Percentiles rank a stretch among this genome's conserved stretches.
Evolutionary conservation across 2,329 filamentous ascomycete species (phyloP).

Genomic region (Aschersonia sp.): DNA sequence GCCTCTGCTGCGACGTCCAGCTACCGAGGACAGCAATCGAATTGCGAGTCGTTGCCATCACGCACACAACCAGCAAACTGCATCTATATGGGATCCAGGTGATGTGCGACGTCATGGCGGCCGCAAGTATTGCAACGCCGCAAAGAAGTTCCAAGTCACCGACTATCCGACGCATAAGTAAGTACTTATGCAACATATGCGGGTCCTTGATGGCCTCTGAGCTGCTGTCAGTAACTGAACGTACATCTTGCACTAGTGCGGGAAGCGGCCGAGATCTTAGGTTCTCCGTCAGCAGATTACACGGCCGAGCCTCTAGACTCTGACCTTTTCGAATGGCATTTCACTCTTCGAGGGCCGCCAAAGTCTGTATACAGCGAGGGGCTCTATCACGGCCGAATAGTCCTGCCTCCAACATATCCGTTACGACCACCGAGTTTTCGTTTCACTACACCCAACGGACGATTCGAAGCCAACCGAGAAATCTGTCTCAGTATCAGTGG

Average conservation of each 20-base stretch:
- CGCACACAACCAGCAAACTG: no score
- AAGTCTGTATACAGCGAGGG: slow-evolving; percentile 65
- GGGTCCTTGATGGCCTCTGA: background rate
- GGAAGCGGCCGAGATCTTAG: slow-evolving; percentile 78
- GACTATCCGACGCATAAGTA: slow-evolving; percentile 73
- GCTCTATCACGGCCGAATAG: slow-evolving; percentile 90
- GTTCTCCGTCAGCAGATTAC: slow-evolving; percentile 71
- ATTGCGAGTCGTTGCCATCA: no score
- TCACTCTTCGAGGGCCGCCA: slow-evolving; percentile 85
- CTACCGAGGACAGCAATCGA: no score
- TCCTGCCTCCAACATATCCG: slow-evolving; percentile 79
- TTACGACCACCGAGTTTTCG: slow-evolving; percentile 90
- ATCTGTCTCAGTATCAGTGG: slow-evolving; percentile 91
- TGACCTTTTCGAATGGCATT: slow-evolving; percentile 98
- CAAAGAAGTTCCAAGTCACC: slow-evolving; percentile 63
- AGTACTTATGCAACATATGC: slow-evolving; percentile 11
- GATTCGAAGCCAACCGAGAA: slow-evolving; percentile 93
- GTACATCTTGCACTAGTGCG: slow-evolving; percentile 40
- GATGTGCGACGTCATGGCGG: slow-evolving; percentile 1
- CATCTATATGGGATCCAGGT: background rate
- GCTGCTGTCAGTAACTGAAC: no score
- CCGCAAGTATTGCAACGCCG: slow-evolving; percentile 11
- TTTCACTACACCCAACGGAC: slow-evolving; percentile 79
- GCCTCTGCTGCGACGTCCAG: no score
- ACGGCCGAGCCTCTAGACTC: slow-evolving; percentile 71